These are phyloP conservation scores for Colletotrichum phormii DNA, from an alignment of 2,329 filamentous ascomycete genomes.

Conservation along the genomic window DNA sequence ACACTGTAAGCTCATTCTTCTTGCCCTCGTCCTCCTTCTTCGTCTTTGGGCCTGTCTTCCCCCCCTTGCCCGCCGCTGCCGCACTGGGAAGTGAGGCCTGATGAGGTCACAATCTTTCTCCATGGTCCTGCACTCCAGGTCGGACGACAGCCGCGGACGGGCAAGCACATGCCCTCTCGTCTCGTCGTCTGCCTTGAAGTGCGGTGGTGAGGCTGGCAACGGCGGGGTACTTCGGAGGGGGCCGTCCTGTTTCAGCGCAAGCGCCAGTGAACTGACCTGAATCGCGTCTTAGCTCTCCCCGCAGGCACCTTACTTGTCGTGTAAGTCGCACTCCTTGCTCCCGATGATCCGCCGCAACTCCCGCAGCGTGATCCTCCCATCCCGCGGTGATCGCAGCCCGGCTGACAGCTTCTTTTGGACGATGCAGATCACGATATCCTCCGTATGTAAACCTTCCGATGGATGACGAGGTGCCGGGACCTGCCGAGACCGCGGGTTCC, in stretches of 20 bases:
- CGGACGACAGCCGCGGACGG: conserved; percentile 3
- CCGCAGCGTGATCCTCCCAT: neutral
- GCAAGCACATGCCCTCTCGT: neutral
- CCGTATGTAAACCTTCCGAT: conserved; percentile 32
- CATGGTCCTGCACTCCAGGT: neutral
- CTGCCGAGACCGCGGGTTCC: neutral
- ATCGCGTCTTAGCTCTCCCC: conserved; percentile 46
- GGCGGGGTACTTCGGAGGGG: conserved; percentile 11
- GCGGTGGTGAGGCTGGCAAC: neutral
- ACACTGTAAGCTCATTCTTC: conserved; percentile 51
- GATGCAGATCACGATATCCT: conserved; percentile 47
- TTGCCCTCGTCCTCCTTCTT: conserved; percentile 32
- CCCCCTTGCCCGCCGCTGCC: neutral
- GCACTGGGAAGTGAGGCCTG: neutral
- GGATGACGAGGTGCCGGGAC: neutral
- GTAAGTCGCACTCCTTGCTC: conserved; percentile 48
- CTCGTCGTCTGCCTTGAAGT: neutral
- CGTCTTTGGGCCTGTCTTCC: neutral
- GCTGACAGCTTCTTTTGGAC: conserved; percentile 19
- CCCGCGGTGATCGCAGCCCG: too few relatives aligned
- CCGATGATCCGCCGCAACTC: neutral
- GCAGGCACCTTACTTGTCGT: conserved; percentile 56
- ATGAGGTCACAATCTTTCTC: neutral
- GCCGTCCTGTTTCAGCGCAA: conserved; percentile 20
- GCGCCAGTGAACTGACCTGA: conserved; percentile 35